Base-by-base conservation (phyloP, 495 filamentous ascomycete species). In the Wilcoxina mikolae region DNA sequence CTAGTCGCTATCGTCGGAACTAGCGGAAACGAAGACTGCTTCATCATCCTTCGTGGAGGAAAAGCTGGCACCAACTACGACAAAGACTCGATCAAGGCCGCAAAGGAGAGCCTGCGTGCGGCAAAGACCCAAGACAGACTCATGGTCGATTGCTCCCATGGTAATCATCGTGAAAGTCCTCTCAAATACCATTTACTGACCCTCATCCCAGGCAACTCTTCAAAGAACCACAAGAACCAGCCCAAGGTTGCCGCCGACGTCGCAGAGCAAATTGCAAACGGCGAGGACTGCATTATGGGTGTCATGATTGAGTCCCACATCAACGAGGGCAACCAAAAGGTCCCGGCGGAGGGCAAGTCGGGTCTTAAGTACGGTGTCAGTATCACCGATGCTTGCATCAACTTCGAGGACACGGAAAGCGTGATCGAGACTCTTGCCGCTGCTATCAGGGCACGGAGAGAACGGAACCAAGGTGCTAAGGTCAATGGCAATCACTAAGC, bases 261-360 rank as follows among this genome's bases (percentile, higher is more conserved):
- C 45, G 85, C 83, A 3, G 82, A 87, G 66, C 93, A 96, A 69
- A 81, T 98, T 55, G 71, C 71, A 0, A 73, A 75, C 38, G 91
- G 91, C 31, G 93, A 98, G 71, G 76, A 76, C 0, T 83, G 73
- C 23, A 94, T 98, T 63, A 90, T 96, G 80, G 91, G 91, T 61
- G 87, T 95, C 29, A 98, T 98, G 91, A 94, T 99, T 63, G 93
- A 99, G 73, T 93, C 85, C 65, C 81, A 96, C 67, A 93, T 99
- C 69, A 80, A 88, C 66, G 91, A 95, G 71, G 91, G 87, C 56
- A 84, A 74, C 69, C 91, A 99, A 69, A 96, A 95, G 68, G 87
- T 95, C 15, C 84, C 87, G 1, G 72, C 77, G 45, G 88, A 95
- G 73, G 91, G 91, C 62, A 91, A 88, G 71, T 71, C 74, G 27